Conservation (phyloP, 176 grass and related monocot species). For the Poa pratensis region DNA sequence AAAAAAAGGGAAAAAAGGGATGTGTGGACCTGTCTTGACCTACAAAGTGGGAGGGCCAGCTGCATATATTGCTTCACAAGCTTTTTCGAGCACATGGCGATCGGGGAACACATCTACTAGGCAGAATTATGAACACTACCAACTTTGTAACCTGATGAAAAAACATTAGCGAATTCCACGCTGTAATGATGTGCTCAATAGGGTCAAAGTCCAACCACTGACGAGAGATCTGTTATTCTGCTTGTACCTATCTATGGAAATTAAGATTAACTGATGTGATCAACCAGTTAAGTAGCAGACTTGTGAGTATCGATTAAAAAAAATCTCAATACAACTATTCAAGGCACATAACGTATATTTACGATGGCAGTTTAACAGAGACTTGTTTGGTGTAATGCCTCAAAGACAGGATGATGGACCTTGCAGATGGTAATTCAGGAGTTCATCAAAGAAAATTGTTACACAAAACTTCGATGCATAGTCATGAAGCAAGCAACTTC, state of each 20-base stretch:
- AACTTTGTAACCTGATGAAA: constrained; percentile 30
- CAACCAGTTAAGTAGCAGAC: background rate
- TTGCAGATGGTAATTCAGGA: background rate
- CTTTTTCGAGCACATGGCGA: constrained; percentile 49
- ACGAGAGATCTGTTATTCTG: background rate
- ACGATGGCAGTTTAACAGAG: background rate
- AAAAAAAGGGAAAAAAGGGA: constrained; percentile 57
- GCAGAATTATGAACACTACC: constrained; percentile 35
- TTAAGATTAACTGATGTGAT: constrained; percentile 10
- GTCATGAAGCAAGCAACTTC: background rate
- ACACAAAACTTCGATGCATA: background rate
- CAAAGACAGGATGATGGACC: background rate
- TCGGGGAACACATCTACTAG: constrained; percentile 36
- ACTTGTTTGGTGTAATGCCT: background rate
- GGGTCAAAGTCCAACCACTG: constrained; percentile 26
- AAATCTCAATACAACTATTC: background rate
- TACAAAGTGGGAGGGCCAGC: constrained; percentile 15
- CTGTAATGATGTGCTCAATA: constrained; percentile 41
- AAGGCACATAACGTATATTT: background rate
- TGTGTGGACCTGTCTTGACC: constrained; percentile 49
- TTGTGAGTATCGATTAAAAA: background rate
- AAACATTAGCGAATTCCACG: constrained; percentile 26
- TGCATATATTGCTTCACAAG: constrained; percentile 23
- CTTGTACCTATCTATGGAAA: background rate
- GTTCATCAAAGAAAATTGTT: background rate